A percentile compares a stretch with the other conserved stretches of the same genome.
phyloP scores from a whole-genome alignment of 1,284 basidiomycete species.

The Volvariella surrecta region DNA sequence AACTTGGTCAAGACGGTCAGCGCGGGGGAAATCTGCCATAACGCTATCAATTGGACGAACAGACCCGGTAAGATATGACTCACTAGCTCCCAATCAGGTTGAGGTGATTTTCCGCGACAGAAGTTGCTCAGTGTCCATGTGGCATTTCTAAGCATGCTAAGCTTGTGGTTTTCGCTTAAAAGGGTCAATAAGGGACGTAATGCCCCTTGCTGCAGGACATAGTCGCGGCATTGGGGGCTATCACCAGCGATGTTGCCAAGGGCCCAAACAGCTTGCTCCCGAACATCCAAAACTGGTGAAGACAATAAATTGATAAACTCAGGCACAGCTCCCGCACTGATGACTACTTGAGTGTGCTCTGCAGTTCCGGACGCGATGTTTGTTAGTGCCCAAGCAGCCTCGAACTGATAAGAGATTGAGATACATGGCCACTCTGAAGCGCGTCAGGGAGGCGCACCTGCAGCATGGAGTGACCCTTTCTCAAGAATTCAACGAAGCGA shows the following conservation, averaged over 20 bases:
- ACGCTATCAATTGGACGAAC: constrained; percentile 8
- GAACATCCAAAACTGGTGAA: constrained; percentile 83
- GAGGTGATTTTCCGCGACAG: constrained; percentile 93
- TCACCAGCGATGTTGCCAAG: constrained; percentile 96
- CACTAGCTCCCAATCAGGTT: constrained; percentile 92
- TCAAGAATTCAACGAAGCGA: constrained; percentile 94
- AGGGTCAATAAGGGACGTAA: constrained; percentile 65
- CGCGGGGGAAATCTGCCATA: constrained; percentile 84
- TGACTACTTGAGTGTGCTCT: constrained; percentile 97
- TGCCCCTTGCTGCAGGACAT: constrained; percentile 75
- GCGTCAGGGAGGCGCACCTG: constrained; percentile 50
- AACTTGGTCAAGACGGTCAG: constrained; percentile 94
- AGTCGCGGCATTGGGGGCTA: constrained; percentile 90
- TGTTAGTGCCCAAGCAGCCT: constrained; percentile 98
- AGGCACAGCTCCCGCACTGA: constrained; percentile 91
- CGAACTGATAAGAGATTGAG: constrained; percentile 60
- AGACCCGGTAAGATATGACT: constrained; percentile 16
- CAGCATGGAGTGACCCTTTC: constrained; percentile 86
- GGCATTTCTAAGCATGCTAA: constrained; percentile 95
- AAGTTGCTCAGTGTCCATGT: constrained; percentile 99
- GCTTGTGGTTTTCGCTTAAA: constrained; percentile 84
- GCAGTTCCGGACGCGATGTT: constrained; percentile 99
- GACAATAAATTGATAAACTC: constrained; percentile 93
- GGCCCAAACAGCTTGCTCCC: constrained; percentile 96
- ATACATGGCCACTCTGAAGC: constrained; percentile 8